phyloP scores from a whole-genome alignment of 495 filamentous ascomycete species.

The Tuber aestivum region DNA sequence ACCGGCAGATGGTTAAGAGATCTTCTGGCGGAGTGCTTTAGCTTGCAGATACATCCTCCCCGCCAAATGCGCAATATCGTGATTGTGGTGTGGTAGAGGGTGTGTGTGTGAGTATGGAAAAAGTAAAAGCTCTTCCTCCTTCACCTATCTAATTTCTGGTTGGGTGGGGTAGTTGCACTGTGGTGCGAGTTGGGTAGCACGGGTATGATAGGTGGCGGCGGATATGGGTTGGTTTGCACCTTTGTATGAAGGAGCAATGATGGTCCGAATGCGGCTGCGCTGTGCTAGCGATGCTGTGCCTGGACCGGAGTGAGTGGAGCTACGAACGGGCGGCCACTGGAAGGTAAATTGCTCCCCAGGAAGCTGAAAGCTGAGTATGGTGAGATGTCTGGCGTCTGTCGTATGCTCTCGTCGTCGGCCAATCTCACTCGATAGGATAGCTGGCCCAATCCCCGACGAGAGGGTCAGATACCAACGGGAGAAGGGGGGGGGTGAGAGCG shows the following conservation, averaged over 20 bases:
- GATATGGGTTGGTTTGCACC: neutral
- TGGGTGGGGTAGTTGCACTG: neutral
- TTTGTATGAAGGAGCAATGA: neutral
- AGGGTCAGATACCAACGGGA: neutral
- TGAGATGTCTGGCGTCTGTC: neutral
- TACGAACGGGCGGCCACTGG: neutral
- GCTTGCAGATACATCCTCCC: conserved; percentile 35
- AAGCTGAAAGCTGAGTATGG: neutral
- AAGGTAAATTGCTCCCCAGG: neutral
- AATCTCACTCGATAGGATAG: neutral
- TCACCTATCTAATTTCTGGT: neutral
- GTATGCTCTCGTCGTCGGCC: neutral
- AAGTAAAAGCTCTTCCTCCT: neutral
- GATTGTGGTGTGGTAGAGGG: neutral
- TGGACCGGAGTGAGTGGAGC: neutral
- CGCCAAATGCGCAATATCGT: conserved; percentile 1
- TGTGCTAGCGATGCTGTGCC: neutral
- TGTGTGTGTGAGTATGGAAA: neutral
- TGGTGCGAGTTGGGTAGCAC: neutral
- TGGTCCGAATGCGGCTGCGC: neutral
- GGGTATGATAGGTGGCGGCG: neutral
- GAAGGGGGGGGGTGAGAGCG: neutral
- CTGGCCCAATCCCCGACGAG: neutral
- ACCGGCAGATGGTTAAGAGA: conserved; percentile 32
- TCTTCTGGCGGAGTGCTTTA: conserved; percentile 38